Evolutionary conservation across 805 yeast species (phyloP).

Genomic region (Saturnispora dispora): DNA sequence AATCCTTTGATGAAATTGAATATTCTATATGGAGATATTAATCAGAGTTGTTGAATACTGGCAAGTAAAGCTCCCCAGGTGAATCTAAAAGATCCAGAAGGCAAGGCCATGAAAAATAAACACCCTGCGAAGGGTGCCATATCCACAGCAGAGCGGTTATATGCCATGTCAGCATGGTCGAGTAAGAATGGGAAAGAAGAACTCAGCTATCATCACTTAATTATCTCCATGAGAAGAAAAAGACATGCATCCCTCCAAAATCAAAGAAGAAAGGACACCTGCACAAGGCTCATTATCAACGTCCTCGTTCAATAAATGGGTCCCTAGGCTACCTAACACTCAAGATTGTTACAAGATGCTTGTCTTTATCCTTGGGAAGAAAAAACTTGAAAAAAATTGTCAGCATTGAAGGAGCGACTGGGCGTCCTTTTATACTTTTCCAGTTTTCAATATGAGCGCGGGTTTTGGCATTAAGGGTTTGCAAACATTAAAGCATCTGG

Average conservation of each 20-base stretch:
- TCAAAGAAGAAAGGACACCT: not conserved
- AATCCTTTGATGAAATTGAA: not conserved
- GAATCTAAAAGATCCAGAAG: conserved; percentile 23
- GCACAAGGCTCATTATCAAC: not conserved
- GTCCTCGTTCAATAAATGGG: not conserved
- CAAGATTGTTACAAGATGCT: not conserved
- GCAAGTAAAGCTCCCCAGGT: conserved; percentile 65
- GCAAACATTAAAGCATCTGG: not conserved
- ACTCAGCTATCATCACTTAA: conserved; percentile 34
- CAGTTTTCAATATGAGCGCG: not conserved
- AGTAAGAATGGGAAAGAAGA: conserved; percentile 88
- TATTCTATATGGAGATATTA: not conserved
- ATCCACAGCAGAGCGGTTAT: conserved; percentile 34
- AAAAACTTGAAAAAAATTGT: not conserved
- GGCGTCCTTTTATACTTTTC: not conserved
- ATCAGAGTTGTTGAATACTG: conserved; percentile 68
- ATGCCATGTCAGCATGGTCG: conserved; percentile 92
- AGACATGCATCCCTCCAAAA: not conserved
- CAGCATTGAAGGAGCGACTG: not conserved
- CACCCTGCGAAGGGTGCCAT: conserved; percentile 21
- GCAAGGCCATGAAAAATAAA: conserved; percentile 25
- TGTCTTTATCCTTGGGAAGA: not conserved
- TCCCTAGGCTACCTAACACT: not conserved
- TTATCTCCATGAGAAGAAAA: not conserved
- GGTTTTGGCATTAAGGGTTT: not conserved